phyloP scores from a whole-genome alignment of 2,329 filamentous ascomycete genomes.

The Monosporascus cannonballus region DNA sequence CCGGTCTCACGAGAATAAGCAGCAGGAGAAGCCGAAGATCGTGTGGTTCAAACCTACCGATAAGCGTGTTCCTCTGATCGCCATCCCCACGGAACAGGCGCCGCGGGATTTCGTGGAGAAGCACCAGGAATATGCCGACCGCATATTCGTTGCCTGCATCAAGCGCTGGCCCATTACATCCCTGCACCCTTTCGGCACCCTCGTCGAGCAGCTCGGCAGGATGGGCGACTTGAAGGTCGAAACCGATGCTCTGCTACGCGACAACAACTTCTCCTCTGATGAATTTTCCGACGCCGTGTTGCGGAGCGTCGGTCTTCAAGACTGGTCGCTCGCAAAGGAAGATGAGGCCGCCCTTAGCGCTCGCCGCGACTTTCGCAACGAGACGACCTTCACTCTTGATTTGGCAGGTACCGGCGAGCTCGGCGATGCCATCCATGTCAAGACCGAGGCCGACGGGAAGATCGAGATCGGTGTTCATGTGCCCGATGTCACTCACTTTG shows the following conservation, averaged over 20 bases:
- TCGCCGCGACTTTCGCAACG: constrained; percentile 84
- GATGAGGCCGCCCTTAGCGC: constrained; percentile 65
- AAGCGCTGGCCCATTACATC: constrained; percentile 99
- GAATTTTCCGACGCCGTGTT: constrained; percentile 96
- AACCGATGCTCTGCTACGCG: constrained; percentile 90
- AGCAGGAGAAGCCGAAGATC: constrained; percentile 98
- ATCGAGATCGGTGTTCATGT: constrained; percentile 95
- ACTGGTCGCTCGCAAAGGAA: constrained; percentile 84
- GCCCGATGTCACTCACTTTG: constrained; percentile 91
- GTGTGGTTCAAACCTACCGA: constrained; percentile 99
- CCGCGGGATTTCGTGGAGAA: constrained; percentile 97
- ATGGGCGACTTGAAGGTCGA: constrained; percentile 98
- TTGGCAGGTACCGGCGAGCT: constrained; percentile 82
- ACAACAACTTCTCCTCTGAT: constrained; percentile 98
- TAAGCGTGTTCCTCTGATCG: constrained; percentile 96
- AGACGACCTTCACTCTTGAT: constrained; percentile 88
- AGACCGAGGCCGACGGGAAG: constrained; percentile 73
- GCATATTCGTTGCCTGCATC: constrained; percentile 98
- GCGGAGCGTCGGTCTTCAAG: constrained; percentile 84
- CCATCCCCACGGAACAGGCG: constrained; percentile 96
- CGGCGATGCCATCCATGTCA: constrained; percentile 89
- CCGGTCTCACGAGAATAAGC: constrained; percentile 71
- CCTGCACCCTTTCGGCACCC: constrained; percentile 95
- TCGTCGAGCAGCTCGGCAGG: constrained; percentile 92
- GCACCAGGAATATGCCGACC: constrained; percentile 94